Percentiles rank a stretch among this genome's conserved stretches.
Conservation (phyloP, 495 filamentous ascomycete species). For the Aspergillus sparsus region DNA sequence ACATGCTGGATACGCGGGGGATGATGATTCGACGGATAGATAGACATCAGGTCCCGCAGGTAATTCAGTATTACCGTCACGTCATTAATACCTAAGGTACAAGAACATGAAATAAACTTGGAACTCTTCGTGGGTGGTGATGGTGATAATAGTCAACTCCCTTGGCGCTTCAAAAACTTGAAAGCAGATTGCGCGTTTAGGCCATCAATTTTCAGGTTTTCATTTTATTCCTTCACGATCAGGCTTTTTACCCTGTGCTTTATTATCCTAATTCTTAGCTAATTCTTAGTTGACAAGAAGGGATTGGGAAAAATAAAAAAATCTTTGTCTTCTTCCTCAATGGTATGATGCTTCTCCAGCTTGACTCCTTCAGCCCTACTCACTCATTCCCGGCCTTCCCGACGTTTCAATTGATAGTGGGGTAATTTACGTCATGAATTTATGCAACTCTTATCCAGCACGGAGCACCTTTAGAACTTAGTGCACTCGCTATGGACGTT, state of each 20-base stretch:
- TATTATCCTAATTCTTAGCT: too few species aligned
- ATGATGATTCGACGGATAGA: not conserved
- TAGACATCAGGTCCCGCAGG: not conserved
- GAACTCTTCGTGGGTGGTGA: too few species aligned
- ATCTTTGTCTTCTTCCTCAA: not conserved
- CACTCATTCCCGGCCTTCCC: conserved; percentile 10
- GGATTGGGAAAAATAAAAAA: not conserved
- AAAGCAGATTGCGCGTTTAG: too few species aligned
- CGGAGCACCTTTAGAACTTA: not conserved
- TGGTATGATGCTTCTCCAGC: not conserved
- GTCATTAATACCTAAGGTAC: conserved; percentile 4
- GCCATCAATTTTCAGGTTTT: too few species aligned
- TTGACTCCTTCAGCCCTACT: conserved; percentile 2
- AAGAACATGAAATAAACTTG: too few species aligned
- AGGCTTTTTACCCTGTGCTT: too few species aligned
- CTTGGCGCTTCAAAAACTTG: too few species aligned
- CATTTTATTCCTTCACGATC: too few species aligned
- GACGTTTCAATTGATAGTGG: conserved; percentile 16
- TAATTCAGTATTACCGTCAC: conserved; percentile 11
- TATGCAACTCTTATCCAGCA: not conserved
- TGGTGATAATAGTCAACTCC: too few species aligned
- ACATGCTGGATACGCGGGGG: conserved; percentile 1
- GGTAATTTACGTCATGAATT: conserved; percentile 17
- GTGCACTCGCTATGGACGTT: not conserved
- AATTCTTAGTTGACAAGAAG: too few species aligned